Evolutionary conservation across 2,329 filamentous ascomycete genomes (phyloP), one percentile per base, ranked within the genome.

Genomic region (Aspergillus quadrilineatus): DNA sequence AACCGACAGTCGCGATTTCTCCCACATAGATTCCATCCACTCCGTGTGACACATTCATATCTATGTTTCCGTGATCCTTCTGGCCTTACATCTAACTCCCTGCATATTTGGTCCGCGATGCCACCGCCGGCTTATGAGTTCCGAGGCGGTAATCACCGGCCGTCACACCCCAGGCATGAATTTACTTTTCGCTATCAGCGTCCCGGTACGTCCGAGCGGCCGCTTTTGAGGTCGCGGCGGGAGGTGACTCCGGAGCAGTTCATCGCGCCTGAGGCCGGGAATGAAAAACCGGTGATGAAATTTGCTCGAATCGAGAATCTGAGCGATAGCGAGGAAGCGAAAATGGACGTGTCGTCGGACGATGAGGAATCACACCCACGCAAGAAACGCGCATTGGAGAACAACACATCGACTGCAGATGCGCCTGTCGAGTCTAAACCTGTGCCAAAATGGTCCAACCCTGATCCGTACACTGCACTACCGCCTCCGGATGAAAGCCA

Each of bases 391-490:
- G 70, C 67, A 4, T n/a, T 71, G 5, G 69, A 67, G 42, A 49
- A 60, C 12, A 63, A 67, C 26, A 60, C 60, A 5, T 56, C 56
- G 10, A 50, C 58, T 34, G 48, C 65, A 12, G 63, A 50, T 17
- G 6, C 66, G 52, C 74, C 71, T 9, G 48, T 58, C 6, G 52
- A 58, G 6, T 53, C 60, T 9, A 55, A 62, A 14, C 66, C 69
- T 43, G 75, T 71, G 4, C 91, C 92, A 3, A 92, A 89, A 72
- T 97, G 93, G 93, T 96, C 92, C 4, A 97, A 97, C 65, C 92
- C 93, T 3, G 93, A 97, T 70, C 92, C 92, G 0, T 97, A 97
- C 73, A 96, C 90, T 5, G 89, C 85, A 2, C 79, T 96, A 8
- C 93, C 93, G 7, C 92, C 91, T 6, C 84, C 87, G 0, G 89